Evolutionary conservation across 1,139 yeast species (phyloP).

Genomic region (Suhomyces chickasaworum): DNA sequence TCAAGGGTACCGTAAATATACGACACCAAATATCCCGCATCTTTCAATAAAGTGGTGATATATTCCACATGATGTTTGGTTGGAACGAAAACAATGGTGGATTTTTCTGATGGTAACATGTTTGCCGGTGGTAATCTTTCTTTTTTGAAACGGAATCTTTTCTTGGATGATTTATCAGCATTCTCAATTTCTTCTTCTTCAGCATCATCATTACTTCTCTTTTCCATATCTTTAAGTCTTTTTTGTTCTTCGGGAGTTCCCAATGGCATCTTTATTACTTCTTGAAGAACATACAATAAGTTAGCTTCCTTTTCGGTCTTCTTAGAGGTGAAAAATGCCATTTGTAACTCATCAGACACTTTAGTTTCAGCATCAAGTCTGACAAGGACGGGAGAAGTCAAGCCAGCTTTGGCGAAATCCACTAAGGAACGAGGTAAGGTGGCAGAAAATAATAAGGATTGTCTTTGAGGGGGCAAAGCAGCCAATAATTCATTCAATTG

Average conservation of each 20-base stretch:
- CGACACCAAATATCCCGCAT: constrained; percentile 83
- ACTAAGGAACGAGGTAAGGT: constrained; percentile 90
- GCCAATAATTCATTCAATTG: constrained; percentile 89
- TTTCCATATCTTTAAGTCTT: constrained; percentile 51
- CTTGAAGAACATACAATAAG: constrained; percentile 71
- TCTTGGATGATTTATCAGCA: constrained; percentile 30
- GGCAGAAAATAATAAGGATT: constrained; percentile 89
- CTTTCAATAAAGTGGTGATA: constrained; percentile 64
- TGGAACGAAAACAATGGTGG: constrained; percentile 93
- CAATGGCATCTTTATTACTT: constrained; percentile 80
- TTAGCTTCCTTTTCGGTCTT: constrained; percentile 90
- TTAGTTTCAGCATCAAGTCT: constrained; percentile 91
- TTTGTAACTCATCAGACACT: constrained; percentile 84
- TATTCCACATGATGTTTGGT: constrained; percentile 98
- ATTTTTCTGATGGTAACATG: constrained; percentile 71
- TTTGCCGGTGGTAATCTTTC: constrained; percentile 75
- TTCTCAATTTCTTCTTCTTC: constrained; percentile 50
- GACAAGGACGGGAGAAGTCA: constrained; percentile 86
- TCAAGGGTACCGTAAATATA: constrained; percentile 93
- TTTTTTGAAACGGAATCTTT: constrained; percentile 48
- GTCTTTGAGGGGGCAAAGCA: constrained; percentile 78
- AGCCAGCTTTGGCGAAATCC: constrained; percentile 96
- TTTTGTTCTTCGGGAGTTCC: constrained; percentile 68
- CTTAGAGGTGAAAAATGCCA: constrained; percentile 83
- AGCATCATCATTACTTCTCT: constrained; percentile 47